Conservation (phyloP, 305 asterid genomes). For the Fraxinus latifolia region DNA sequence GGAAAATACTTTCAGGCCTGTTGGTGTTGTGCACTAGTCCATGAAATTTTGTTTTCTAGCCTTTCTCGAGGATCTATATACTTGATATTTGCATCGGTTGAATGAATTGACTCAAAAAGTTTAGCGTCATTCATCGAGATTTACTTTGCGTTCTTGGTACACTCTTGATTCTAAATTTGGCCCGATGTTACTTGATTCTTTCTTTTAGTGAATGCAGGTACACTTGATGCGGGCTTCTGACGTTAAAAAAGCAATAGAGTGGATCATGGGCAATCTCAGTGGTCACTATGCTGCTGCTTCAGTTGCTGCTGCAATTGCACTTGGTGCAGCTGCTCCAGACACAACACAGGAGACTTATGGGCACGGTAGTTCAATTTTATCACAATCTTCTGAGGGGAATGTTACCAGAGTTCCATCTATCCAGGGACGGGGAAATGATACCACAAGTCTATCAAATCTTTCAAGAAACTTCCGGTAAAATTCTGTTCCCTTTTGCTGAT, state of each 20-base stretch:
- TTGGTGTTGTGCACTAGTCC: neutral
- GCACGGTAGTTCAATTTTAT: slow-evolving; percentile 44
- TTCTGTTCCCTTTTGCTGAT: slow-evolving; percentile 26
- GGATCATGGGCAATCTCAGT: slow-evolving; percentile 87
- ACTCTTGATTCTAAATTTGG: slow-evolving; percentile 26
- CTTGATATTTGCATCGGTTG: neutral
- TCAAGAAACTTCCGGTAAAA: slow-evolving; percentile 78
- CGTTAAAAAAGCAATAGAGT: slow-evolving; percentile 90
- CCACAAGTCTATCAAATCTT: slow-evolving; percentile 57
- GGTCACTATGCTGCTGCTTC: slow-evolving; percentile 98
- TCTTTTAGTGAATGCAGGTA: slow-evolving; percentile 97
- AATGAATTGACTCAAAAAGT: neutral
- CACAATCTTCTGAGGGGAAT: slow-evolving; percentile 47
- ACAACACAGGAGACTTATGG: slow-evolving; percentile 53
- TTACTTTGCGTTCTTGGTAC: slow-evolving; percentile 11
- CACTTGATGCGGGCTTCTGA: slow-evolving; percentile 90
- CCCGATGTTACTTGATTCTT: slow-evolving; percentile 67
- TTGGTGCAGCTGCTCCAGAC: slow-evolving; percentile 84
- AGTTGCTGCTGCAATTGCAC: slow-evolving; percentile 95
- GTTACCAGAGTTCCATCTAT: slow-evolving; percentile 34
- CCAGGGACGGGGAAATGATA: slow-evolving; percentile 67
- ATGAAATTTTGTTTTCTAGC: neutral
- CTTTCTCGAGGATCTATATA: neutral
- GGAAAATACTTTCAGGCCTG: neutral
- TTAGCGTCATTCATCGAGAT: neutral